phyloP scores from a whole-genome alignment of 495 filamentous ascomycete species.

The Penicillium daleae region DNA sequence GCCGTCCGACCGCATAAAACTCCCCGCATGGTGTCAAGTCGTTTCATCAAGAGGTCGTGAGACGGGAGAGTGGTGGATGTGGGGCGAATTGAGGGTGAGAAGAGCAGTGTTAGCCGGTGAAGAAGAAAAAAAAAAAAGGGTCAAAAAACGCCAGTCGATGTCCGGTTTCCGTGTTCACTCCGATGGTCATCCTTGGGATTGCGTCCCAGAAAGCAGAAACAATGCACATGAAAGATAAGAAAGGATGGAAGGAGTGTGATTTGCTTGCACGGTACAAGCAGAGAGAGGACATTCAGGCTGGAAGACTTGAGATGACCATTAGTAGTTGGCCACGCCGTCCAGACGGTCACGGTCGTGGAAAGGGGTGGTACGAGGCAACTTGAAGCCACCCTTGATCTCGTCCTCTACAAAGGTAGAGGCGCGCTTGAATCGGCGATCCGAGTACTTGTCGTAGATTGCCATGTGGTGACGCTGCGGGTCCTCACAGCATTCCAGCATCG shows the following conservation, averaged over 20 bases:
- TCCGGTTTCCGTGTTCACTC: conserved; percentile 25
- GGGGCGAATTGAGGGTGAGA: conserved; percentile 25
- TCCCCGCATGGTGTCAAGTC: conserved; percentile 31
- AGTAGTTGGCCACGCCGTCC: conserved; percentile 30
- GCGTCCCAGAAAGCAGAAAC: conserved; percentile 20
- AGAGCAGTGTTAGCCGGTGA: conserved; percentile 9
- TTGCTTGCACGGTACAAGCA: not conserved
- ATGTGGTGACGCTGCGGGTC: conserved; percentile 77
- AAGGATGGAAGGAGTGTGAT: conserved; percentile 16
- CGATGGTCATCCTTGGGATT: conserved; percentile 17
- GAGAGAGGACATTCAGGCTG: not conserved
- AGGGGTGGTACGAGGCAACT: conserved; percentile 33
- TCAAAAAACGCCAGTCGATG: conserved; percentile 29
- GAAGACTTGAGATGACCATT: conserved; percentile 4
- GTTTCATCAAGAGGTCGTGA: conserved; percentile 33
- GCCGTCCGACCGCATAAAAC: conserved; percentile 27
- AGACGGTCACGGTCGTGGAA: conserved; percentile 23
- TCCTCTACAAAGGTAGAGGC: conserved; percentile 78
- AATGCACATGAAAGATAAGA: conserved; percentile 4
- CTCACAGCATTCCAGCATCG: conserved; percentile 86
- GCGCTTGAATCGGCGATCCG: conserved; percentile 77
- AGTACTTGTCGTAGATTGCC: conserved; percentile 91
- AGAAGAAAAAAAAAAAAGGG: conserved; percentile 20
- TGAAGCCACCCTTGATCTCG: conserved; percentile 65
- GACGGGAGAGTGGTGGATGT: not conserved